Evolutionary conservation across 352 stramenopile genomes (phyloP), one percentile per base, ranked within the genome.

Genomic region (Nothophytophthora sp.): DNA sequence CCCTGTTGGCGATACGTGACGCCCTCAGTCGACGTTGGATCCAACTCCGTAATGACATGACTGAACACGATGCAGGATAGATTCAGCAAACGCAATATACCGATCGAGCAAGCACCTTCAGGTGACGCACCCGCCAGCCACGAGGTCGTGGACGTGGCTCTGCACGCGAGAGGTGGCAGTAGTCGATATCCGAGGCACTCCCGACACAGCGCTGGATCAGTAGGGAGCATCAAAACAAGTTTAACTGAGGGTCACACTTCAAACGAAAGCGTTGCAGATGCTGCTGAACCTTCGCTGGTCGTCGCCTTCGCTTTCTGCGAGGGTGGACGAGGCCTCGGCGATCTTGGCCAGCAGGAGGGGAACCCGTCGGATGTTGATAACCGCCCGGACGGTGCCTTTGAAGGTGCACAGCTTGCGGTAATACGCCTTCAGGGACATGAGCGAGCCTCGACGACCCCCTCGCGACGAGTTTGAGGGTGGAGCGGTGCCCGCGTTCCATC

Each of bases 341-440:
- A 2, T 10, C 18, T 4, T 60, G 20, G 46, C 11, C n/a, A 54
- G 15, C 5, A 33, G 34, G n/a, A 58, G 41, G 40, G 45, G 82
- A 18, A 55, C 55, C 9, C 74, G 54, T 8, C 66, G 64, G 3
- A 89, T 61, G 22, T 77, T 76, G 48, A 89, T 89, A 29, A 89
- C 46, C 22, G 76, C 74, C 51, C 76, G 84, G 15, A 88, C 63
- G 5, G 75, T 88, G 18, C 76, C 75, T 32, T 88, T 87, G 36
- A 90, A 86, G 9, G 76, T 85, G 4, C 73, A 71, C 16, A 90
- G 51, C 13, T 90, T 88, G 18, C 73, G 67, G 39, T 85, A 90
- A 41, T 88, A 76, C 3, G 68, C 60, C 50, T 87, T 88, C 4
- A 90, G 55, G 13, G 80, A 90, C 23, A 85, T 46, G 44, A 88